Evolutionary conservation across 306 rosid genomes (phyloP), one percentile per base, ranked within the genome.

Genomic region (Rosa lucieae): DNA sequence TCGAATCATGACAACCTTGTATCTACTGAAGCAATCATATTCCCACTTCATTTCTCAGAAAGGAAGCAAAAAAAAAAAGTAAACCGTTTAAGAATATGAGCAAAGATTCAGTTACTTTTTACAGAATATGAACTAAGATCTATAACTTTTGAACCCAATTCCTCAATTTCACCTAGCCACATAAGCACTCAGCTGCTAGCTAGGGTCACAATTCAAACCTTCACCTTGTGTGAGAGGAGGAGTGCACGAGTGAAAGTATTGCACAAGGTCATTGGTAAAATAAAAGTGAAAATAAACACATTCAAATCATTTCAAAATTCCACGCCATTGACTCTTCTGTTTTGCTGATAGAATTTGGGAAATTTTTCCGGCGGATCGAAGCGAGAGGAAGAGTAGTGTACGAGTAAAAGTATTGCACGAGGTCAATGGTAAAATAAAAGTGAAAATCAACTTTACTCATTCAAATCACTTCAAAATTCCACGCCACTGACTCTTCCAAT

Each of bases 391-490:
- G 8, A 14, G 7, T 29, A 14, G 7, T 29, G 8, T 44, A 44
- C 11, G 11, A 44, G 11, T 12, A 63, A 13, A 21, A 37, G 14
- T 3, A 14, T 15, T 35, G 15, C 29, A 18, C 32, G 17, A 32
- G 32, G 18, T 51, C 4, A 70, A 2, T 10, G 15, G 43, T 32
- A 32, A 67, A 67, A 18, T 52, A 35, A 20, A 17, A 35, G 49
- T 53, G 17, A 67, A 11, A 48, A 68, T 74, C 44, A 78, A 74
- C 79, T 35, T 72, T 58, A 32, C 77, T 74, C 72, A 62, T 44
- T 51, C 66, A 62, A 75, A 52, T 51, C 71, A 77, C 55, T 42
- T 68, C 85, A 72, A 71, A 77, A 82, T 56, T 55, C 72, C 79
- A 78, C 85, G 62, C 77, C 72, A 51, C 12, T 43, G 55, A 74